A percentile compares a stretch with the other conserved stretches of the same genome.
phyloP scores from a whole-genome alignment of 768 basidiomycete genomes.

The Boletus bicolor region DNA sequence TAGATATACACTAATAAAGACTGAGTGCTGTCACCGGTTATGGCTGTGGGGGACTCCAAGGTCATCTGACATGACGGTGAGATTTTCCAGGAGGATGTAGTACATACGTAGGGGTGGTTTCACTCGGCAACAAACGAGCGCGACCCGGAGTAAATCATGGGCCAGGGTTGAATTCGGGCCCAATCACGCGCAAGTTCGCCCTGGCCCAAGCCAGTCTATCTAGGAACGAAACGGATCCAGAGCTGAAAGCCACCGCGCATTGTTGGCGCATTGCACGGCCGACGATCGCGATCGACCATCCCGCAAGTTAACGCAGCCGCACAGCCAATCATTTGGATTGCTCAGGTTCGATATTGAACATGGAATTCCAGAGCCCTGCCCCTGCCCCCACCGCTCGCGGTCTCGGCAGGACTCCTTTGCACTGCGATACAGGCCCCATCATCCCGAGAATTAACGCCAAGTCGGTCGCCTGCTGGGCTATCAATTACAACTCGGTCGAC shows the following conservation, averaged over 20 bases:
- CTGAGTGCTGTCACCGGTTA: background rate
- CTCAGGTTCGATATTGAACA: background rate
- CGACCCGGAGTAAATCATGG: background rate
- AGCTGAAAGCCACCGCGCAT: background rate
- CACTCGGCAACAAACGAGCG: background rate
- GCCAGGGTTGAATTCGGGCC: background rate
- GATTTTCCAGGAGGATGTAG: background rate
- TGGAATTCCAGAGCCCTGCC: background rate
- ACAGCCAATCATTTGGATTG: background rate
- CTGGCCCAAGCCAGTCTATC: no score
- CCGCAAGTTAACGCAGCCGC: background rate
- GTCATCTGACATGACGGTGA: background rate
- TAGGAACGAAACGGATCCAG: background rate
- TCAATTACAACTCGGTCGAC: no score
- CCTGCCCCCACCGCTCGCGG: background rate
- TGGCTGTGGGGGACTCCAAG: background rate
- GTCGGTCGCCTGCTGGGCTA: no score
- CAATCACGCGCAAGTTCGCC: background rate
- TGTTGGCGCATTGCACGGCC: no score
- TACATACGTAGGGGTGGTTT: background rate
- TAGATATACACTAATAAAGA: background rate
- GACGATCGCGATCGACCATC: conserved; percentile 1
- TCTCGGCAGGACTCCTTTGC: background rate
- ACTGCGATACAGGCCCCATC: background rate
- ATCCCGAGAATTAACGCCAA: no score